A percentile compares a stretch with the other conserved stretches of the same genome.
These are phyloP conservation scores for Mycosphaerella arachidis DNA, from an alignment of 2,329 filamentous ascomycete genomes.

Conservation along the genomic window DNA sequence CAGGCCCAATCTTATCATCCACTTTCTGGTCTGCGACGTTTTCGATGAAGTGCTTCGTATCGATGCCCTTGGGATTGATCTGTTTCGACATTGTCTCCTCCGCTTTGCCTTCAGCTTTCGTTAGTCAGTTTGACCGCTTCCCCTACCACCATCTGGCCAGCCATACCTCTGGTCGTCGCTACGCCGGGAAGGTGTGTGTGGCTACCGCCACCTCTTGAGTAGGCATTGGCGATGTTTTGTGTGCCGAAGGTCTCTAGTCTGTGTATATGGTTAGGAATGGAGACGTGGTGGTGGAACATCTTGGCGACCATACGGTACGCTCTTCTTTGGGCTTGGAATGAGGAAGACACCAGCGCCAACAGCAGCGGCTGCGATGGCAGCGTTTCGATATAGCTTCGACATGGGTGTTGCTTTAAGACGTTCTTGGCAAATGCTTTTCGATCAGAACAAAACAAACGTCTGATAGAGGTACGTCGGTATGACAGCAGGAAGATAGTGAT, in stretches of 20 bases:
- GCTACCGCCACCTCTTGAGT: conserved; percentile 32
- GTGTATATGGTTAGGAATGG: conserved; percentile 14
- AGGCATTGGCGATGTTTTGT: conserved; percentile 33
- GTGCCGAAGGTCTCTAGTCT: conserved; percentile 34
- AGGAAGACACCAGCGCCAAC: conserved; percentile 24
- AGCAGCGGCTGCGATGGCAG: conserved; percentile 27
- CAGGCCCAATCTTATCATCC: conserved; percentile 13
- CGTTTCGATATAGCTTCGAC: conserved; percentile 27
- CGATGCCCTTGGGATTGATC: conserved; percentile 28
- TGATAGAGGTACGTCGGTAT: not conserved
- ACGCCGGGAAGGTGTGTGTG: conserved; percentile 33
- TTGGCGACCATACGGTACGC: conserved; percentile 6
- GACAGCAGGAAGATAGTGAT: not conserved
- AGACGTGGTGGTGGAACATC: not conserved
- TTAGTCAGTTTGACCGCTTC: not conserved
- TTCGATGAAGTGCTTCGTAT: conserved; percentile 32
- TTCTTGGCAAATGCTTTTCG: not conserved
- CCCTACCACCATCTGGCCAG: not conserved
- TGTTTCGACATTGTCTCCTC: conserved; percentile 18
- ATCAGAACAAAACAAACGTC: conserved; percentile 1
- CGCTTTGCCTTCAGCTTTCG: conserved; percentile 21
- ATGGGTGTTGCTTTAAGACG: conserved; percentile 14
- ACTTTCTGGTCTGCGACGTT: conserved; percentile 30
- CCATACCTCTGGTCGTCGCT: conserved; percentile 33
- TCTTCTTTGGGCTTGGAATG: conserved; percentile 19